These are phyloP conservation scores for Diaporthe sp. DNA, from an alignment of 2,329 filamentous ascomycete genomes.

Conservation along the genomic window DNA sequence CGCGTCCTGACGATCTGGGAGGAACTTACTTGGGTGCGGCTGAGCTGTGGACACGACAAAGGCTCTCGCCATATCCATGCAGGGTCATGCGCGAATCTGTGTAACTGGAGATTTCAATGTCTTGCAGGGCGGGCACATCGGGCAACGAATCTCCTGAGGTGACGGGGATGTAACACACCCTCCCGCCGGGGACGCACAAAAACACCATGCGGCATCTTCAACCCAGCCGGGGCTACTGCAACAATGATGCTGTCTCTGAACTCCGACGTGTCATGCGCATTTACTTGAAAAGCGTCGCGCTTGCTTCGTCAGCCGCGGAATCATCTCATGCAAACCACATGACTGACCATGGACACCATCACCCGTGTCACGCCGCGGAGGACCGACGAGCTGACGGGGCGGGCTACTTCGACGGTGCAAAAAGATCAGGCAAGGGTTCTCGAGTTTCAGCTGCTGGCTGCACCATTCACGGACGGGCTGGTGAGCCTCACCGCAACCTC, in stretches of 20 bases:
- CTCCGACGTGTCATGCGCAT: not conserved
- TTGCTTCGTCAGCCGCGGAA: slow-evolving; percentile 3
- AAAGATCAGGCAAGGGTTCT: not conserved
- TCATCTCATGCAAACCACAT: not conserved
- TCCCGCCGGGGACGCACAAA: not conserved
- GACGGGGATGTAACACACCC: not conserved
- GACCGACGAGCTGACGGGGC: slow-evolving; percentile 18
- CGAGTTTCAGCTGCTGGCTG: not conserved
- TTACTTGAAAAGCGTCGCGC: not conserved
- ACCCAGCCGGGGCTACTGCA: not conserved
- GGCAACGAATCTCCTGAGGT: slow-evolving; percentile 16
- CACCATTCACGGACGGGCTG: slow-evolving; percentile 5
- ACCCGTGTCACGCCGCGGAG: not conserved
- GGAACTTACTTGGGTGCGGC: slow-evolving; percentile 5
- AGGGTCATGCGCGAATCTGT: slow-evolving; percentile 23
- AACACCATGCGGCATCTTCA: not conserved
- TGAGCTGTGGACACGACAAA: not conserved
- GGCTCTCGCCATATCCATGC: not conserved
- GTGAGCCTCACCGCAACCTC: slow-evolving; percentile 32
- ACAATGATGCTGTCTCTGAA: not conserved
- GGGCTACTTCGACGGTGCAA: not conserved
- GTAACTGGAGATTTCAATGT: slow-evolving; percentile 34
- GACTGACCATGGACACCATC: not conserved
- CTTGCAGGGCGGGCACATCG: slow-evolving; percentile 25
- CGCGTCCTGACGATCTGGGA: slow-evolving; percentile 14